Evolutionary conservation across 257 asterid species (phyloP).

Genomic region (Lycium barbarum): DNA sequence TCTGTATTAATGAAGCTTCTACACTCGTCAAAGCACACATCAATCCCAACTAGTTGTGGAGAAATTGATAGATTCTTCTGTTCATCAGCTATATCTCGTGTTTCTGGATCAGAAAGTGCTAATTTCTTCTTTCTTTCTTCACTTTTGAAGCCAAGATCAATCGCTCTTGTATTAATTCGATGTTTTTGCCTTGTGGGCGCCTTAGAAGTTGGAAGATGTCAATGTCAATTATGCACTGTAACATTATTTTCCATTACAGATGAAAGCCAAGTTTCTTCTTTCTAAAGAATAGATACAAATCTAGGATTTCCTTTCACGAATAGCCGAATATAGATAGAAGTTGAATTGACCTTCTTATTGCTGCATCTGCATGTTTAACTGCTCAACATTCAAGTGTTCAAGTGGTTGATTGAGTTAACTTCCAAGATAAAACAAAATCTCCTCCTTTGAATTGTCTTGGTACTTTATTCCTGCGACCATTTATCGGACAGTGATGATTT

Average conservation of each 20-base stretch:
- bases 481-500: background rate
- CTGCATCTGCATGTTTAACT: background rate
- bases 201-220: background rate
- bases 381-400: background rate
- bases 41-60: background rate
- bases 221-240: background rate
- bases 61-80: background rate
- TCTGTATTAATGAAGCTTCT: background rate
- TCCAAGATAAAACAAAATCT: background rate
- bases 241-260: background rate
- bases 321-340: background rate
- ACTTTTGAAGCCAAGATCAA: background rate
- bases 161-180: background rate
- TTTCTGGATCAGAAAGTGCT: background rate
- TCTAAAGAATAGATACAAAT: background rate
- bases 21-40: background rate
- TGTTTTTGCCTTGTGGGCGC: background rate
- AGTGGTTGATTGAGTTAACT: background rate
- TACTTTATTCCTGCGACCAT: background rate
- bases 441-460: background rate
- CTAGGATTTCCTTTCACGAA: too few relatives aligned
- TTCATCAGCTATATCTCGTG: background rate
- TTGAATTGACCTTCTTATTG: background rate
- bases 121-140: background rate
- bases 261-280: background rate